A percentile compares a stretch with the other conserved stretches of the same genome.
These are phyloP conservation scores for Cytospora schulzeri DNA, from an alignment of 2,329 filamentous ascomycete genomes.

Conservation along the genomic window DNA sequence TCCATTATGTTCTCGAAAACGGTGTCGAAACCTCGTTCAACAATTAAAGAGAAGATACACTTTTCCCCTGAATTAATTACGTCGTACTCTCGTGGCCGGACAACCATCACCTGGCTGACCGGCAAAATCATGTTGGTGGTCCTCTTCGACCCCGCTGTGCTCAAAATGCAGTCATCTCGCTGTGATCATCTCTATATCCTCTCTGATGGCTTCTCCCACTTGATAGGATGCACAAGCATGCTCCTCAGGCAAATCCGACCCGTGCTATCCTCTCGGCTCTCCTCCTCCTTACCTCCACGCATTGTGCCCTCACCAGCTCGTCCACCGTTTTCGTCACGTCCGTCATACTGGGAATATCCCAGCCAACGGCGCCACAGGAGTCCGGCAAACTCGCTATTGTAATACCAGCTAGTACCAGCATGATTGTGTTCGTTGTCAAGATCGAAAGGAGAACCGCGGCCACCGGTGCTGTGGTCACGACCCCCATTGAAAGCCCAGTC, in stretches of 20 bases:
- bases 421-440: constrained; percentile 78
- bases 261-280: constrained; percentile 45
- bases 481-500: constrained; percentile 81
- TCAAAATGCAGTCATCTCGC: constrained; percentile 6
- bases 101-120: too few relatives aligned
- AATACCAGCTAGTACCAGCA: constrained; percentile 82
- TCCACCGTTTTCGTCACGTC: constrained; percentile 52
- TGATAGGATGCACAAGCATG: constrained; percentile 82
- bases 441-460: constrained; percentile 68
- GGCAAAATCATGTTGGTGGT: background rate
- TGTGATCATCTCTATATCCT: constrained; percentile 10
- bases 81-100: background rate
- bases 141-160: background rate
- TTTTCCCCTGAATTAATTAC: background rate
- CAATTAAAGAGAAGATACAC: background rate
- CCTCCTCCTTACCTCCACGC: constrained; percentile 55
- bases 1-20: constrained; percentile 2
- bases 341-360: constrained; percentile 57
- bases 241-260: constrained; percentile 78
- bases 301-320: constrained; percentile 48
- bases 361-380: constrained; percentile 82
- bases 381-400: constrained; percentile 75
- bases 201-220: constrained; percentile 60
- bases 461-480: constrained; percentile 65
- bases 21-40: background rate